These are phyloP conservation scores for Triadica sebifera DNA, from an alignment of 345 rosid species.

Conservation along the genomic window DNA sequence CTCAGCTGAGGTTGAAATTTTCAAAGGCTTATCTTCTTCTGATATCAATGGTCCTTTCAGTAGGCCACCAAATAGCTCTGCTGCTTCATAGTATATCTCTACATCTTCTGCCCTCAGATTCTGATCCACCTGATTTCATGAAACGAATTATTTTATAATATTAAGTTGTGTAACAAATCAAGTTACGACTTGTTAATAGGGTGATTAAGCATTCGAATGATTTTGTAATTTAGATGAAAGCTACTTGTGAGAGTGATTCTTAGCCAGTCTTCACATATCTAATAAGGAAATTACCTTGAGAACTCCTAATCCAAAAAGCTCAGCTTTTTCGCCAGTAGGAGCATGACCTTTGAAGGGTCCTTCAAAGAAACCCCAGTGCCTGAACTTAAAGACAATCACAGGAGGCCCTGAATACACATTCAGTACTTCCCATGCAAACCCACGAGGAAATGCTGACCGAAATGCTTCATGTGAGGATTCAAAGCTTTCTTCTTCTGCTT, in stretches of 20 bases:
- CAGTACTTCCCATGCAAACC: slow-evolving; percentile 83
- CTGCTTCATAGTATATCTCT: slow-evolving; percentile 67
- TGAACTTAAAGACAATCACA: slow-evolving; percentile 63
- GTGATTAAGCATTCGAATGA: no score
- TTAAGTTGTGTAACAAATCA: no score
- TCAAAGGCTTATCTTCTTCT: neutral
- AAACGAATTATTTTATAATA: no score
- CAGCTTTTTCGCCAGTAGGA: slow-evolving; percentile 61
- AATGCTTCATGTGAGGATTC: slow-evolving; percentile 74
- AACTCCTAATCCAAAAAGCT: slow-evolving; percentile 62
- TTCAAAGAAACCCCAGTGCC: slow-evolving; percentile 89
- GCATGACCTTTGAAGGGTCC: slow-evolving; percentile 71
- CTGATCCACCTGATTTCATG: slow-evolving; percentile 54
- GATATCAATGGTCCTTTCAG: slow-evolving; percentile 32
- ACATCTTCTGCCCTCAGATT: slow-evolving; percentile 59
- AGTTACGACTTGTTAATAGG: no score
- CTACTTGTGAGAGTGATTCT: no score
- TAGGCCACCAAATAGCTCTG: slow-evolving; percentile 61
- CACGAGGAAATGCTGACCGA: slow-evolving; percentile 62
- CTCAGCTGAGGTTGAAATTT: slow-evolving; percentile 5
- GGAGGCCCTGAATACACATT: slow-evolving; percentile 77
- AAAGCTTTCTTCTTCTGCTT: slow-evolving; percentile 66
- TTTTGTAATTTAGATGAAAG: no score
- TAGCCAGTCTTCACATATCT: no score
- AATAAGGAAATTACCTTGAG: slow-evolving; percentile 44